Evolutionary conservation across 2,329 filamentous ascomycete species (phyloP), one percentile per base, ranked within the genome.

Genomic region (Calonectria pseudoreteaudii): DNA sequence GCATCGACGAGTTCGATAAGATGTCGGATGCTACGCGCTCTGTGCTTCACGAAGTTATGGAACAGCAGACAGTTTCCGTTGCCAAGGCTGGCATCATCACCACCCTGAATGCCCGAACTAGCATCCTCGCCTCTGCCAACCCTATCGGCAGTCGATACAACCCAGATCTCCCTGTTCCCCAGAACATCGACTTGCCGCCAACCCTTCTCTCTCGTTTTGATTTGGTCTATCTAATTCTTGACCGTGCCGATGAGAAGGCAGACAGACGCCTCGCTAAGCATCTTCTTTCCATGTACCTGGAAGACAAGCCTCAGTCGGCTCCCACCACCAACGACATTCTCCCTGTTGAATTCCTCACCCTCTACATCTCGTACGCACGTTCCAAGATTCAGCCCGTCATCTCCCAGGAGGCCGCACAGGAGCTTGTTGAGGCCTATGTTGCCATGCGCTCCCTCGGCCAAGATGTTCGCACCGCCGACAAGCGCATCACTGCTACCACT

Each of bases 91-190:
- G 96, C 78, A 98, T 98, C 82, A 98, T 96, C 77, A 99, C 97
- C 1, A 99, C 97, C 0, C 88, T 99, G 74, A 99, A 99, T 82
- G 97, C 97, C 31, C 91, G 97, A 82, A 98, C 97, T 1, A 97
- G 94, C 76, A 98, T 99, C 81, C 91, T 99, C 36, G 97, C 97
- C 20, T 98, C 96, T 14, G 97, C 97, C 84, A 99, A 99, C 83
- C 97, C 97, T 1, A 98, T 99, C 78, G 97, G 97, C 80, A 98
- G 95, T 86, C 96, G 97, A 83, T 99, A 99, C 87, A 98, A 99
- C 85, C 94, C 95, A 3, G 96, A 98, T 81, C 87, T 99, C 30
- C 96, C 97, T 0, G 97, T 99, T 18, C 97, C 97, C 4, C 96
- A 98, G 81, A 99, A 99, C 85, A 99, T 99, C 80, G 97, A 99